Evolutionary conservation across 306 rosid species (phyloP), one percentile per base, ranked within the genome.

Genomic region (Lotus japonicus): DNA sequence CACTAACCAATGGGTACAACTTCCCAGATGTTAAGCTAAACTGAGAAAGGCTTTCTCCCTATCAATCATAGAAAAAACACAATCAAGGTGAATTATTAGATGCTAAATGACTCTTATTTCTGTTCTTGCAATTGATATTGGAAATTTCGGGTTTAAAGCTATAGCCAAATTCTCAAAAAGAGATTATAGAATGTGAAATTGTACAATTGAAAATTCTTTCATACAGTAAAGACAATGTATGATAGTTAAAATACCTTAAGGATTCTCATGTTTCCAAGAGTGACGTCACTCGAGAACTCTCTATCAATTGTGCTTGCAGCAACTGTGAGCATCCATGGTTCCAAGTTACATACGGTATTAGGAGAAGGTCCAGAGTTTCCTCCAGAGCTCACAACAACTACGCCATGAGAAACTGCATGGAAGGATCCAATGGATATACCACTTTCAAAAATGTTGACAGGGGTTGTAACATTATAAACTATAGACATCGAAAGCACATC

Each of bases 261-360:
- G 11, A 60, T 70, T 64, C 67, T 79, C 43, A 48, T 72, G 78
- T 87, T 42, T 31, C 87, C 94, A 56, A 91, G 89, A 1, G 77
- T 48, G 13, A 83, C 61, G 67, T 66, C 70, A 64, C 36, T 83
- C 2, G 33, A 0, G 17, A 86, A 86, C 1, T 68, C 67, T 41
- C 89, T 75, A 42, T 91, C 88, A 11, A 80, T 16, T 0, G 97
- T 91, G 77, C 89, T 88, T 6, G 97, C 97, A 18, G 67, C 97
- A 59, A 83, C 84, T 0, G 97, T 89, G 14, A 89, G 0, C 10
- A 78, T 0, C 96, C 96, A 89, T 0, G 90, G 96, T 14, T 87
- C 51, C 48, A 50, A 7, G 33, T 83, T 85, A 0, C 58, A 0
- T 0, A 81, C 81, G 19, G 70, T 36, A 11, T 21, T 19, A 0